These are phyloP conservation scores for Torulaspora maleeae DNA, from an alignment of 805 yeast species.

Conservation along the genomic window DNA sequence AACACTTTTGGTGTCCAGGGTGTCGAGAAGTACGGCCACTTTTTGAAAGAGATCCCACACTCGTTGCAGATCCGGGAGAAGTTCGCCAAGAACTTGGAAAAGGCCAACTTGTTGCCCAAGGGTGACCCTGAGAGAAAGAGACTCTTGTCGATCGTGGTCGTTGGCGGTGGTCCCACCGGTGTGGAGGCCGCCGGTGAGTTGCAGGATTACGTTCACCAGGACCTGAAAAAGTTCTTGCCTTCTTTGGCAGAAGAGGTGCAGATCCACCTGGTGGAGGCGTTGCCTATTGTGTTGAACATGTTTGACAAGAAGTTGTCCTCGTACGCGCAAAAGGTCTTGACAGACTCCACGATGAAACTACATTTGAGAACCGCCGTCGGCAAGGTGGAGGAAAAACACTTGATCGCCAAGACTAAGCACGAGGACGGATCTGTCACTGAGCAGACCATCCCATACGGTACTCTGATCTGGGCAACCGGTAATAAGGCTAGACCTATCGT, in stretches of 20 bases:
- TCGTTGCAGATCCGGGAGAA: constrained; percentile 75
- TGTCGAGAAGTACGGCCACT: constrained; percentile 75
- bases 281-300: constrained; percentile 74
- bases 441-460: constrained; percentile 72
- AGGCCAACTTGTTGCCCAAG: constrained; percentile 77
- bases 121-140: constrained; percentile 78
- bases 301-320: constrained; percentile 42
- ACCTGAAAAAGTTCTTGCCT: constrained; percentile 82
- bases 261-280: constrained; percentile 83
- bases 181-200: constrained; percentile 95
- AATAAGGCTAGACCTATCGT: constrained; percentile 78
- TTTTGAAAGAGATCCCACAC: constrained; percentile 85
- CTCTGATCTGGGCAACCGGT: constrained; percentile 96
- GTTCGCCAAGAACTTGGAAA: constrained; percentile 83
- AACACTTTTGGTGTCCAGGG: constrained; percentile 94
- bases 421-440: constrained; percentile 65
- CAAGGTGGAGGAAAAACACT: constrained; percentile 68
- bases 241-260: constrained; percentile 77
- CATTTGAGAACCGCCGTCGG: constrained; percentile 84
- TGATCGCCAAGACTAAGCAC: constrained; percentile 66
- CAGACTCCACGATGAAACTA: constrained; percentile 59
- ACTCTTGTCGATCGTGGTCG: constrained; percentile 79
- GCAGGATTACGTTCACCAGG: constrained; percentile 91
- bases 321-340: constrained; percentile 41
- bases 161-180: constrained; percentile 98